Conservation (phyloP, 2,329 filamentous ascomycete species). For the Canariomyces notabilis region DNA sequence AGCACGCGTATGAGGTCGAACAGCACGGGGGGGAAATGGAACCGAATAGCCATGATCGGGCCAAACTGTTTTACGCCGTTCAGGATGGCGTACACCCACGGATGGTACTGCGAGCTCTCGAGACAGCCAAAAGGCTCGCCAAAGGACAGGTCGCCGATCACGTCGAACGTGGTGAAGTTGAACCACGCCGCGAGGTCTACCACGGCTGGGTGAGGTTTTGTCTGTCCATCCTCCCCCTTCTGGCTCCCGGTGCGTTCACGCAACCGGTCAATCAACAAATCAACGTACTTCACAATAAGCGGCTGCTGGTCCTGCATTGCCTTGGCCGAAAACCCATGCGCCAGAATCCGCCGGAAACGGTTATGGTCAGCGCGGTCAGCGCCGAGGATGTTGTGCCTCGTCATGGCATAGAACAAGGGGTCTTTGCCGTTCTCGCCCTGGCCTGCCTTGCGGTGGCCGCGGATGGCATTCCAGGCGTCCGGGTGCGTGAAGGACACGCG, state of each 20-base stretch:
- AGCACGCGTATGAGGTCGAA: not conserved
- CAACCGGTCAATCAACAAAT: constrained; percentile 27
- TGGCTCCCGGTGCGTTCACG: not conserved
- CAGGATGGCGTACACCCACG: constrained; percentile 22
- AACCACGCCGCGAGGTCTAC: constrained; percentile 22
- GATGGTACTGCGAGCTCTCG: constrained; percentile 16
- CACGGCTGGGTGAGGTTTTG: not conserved
- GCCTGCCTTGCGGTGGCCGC: constrained; percentile 17
- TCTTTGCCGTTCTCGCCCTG: constrained; percentile 19
- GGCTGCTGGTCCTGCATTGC: constrained; percentile 35
- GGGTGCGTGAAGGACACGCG: constrained; percentile 17
- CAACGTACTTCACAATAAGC: constrained; percentile 32
- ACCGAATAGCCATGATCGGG: not conserved
- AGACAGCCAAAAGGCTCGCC: constrained; percentile 26
- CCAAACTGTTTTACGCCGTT: constrained; percentile 9
- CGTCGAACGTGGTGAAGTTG: constrained; percentile 26
- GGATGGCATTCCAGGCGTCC: constrained; percentile 15
- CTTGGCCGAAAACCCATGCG: constrained; percentile 33
- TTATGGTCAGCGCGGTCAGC: constrained; percentile 28
- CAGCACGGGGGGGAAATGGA: constrained; percentile 1
- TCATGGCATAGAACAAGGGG: constrained; percentile 1
- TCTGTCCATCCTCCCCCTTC: not conserved
- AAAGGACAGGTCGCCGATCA: constrained; percentile 27
- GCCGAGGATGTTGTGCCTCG: constrained; percentile 23
- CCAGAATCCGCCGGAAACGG: constrained; percentile 29